Evolutionary conservation across 768 basidiomycete species (phyloP).

Genomic region (Candolleomyces aberdarensis): DNA sequence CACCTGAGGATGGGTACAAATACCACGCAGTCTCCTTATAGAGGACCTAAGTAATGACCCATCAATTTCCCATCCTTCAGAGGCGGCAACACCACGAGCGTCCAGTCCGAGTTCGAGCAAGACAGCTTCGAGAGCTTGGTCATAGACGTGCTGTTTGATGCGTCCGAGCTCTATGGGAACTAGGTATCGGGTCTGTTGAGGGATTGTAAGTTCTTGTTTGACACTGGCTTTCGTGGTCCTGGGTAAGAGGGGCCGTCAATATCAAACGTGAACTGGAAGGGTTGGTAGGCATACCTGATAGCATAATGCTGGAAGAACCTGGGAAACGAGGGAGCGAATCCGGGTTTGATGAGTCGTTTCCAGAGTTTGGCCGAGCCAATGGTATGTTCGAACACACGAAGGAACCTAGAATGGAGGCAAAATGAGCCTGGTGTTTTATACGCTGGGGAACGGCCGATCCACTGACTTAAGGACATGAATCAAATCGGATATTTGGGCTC

Average conservation of each 20-base stretch:
- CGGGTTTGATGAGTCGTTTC: conserved; percentile 59
- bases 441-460: not conserved
- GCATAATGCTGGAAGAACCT: conserved; percentile 66
- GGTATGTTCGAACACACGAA: conserved; percentile 59
- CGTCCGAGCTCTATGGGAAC: conserved; percentile 75
- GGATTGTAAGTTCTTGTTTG: conserved; percentile 77
- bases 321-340: conserved; percentile 58
- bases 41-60: conserved; percentile 53
- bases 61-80: conserved; percentile 64
- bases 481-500: conserved; percentile 69
- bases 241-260: not conserved
- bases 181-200: conserved; percentile 74
- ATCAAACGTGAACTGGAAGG: not conserved
- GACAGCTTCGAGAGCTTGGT: conserved; percentile 63
- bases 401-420: conserved; percentile 47
- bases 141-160: conserved; percentile 84
- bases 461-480: conserved; percentile 69
- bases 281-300: conserved; percentile 51
- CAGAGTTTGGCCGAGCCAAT: conserved; percentile 54
- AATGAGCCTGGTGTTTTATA: not conserved
- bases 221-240: conserved; percentile 78
- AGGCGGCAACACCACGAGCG: conserved; percentile 63
- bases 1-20: conserved; percentile 88
- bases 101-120: conserved; percentile 68
- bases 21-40: conserved; percentile 70